These are phyloP conservation scores for Phytophthora meadii DNA, from an alignment of 352 stramenopile species.

Conservation along the genomic window DNA sequence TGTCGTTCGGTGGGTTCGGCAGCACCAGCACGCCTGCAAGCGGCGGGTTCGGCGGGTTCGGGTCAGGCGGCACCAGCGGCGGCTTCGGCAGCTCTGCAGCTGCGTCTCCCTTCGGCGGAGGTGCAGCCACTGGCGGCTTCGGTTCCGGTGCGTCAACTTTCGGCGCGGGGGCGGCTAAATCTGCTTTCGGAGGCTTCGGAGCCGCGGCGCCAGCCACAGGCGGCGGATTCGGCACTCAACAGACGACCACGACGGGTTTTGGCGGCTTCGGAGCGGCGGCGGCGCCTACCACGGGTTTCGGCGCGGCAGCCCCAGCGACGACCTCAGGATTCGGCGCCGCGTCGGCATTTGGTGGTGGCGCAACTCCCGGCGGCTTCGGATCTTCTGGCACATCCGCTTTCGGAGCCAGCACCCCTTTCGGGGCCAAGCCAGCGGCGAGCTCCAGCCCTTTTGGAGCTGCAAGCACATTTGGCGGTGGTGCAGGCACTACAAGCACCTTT, in stretches of 20 bases:
- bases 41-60: conserved; percentile 59
- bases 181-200: conserved; percentile 51
- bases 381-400: conserved; percentile 44
- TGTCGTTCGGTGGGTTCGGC: conserved; percentile 67
- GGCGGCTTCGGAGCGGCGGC: conserved; percentile 39
- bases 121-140: conserved; percentile 35
- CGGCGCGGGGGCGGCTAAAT: conserved; percentile 38
- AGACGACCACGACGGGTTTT: conserved; percentile 43
- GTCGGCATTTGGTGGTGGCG: conserved; percentile 34
- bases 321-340: conserved; percentile 49
- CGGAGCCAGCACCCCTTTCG: conserved; percentile 57
- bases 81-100: conserved; percentile 51
- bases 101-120: conserved; percentile 60
- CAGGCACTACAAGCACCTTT: conserved; percentile 45
- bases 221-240: conserved; percentile 30
- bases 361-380: conserved; percentile 35
- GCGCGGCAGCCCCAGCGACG: conserved; percentile 32
- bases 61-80: conserved; percentile 32
- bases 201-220: conserved; percentile 15
- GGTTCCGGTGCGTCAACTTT: conserved; percentile 51
- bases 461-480: conserved; percentile 55
- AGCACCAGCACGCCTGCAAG: conserved; percentile 43
- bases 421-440: conserved; percentile 55
- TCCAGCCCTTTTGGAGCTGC: conserved; percentile 73
- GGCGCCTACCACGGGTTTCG: conserved; percentile 45